Conservation (phyloP, 1,139 yeast species). For the Pichia sp. region DNA sequence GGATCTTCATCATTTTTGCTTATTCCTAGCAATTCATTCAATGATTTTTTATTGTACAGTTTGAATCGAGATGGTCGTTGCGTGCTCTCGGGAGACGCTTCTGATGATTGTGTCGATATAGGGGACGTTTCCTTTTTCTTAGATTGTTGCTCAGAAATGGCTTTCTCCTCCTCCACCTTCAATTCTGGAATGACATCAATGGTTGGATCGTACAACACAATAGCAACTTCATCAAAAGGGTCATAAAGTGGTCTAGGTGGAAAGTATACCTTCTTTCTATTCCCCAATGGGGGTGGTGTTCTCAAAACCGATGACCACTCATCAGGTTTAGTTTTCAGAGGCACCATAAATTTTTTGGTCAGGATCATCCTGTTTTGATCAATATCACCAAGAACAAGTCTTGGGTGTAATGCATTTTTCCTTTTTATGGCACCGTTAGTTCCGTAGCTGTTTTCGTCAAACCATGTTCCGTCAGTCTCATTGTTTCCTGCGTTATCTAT, state of each 20-base stretch:
- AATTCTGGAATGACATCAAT: slow-evolving; percentile 56
- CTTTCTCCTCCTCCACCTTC: slow-evolving; percentile 20
- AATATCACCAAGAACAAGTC: slow-evolving; percentile 20
- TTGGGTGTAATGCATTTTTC: slow-evolving; percentile 26
- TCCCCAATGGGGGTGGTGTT: slow-evolving; percentile 81
- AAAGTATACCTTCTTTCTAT: slow-evolving; percentile 56
- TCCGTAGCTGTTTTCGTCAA: slow-evolving; percentile 21
- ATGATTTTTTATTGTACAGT: slow-evolving; percentile 45
- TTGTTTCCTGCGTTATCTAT: slow-evolving; percentile 16
- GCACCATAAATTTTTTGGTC: slow-evolving; percentile 30
- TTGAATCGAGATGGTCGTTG: slow-evolving; percentile 21
- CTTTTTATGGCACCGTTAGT: slow-evolving; percentile 21
- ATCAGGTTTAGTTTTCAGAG: slow-evolving; percentile 26
- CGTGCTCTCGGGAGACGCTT: slow-evolving; percentile 4
- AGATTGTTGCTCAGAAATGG: slow-evolving; percentile 15
- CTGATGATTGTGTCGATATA: slow-evolving; percentile 1
- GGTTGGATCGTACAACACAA: slow-evolving; percentile 92
- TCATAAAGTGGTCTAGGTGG: slow-evolving; percentile 91
- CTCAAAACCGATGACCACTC: slow-evolving; percentile 31
- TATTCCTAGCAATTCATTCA: slow-evolving; percentile 80
- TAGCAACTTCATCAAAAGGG: slow-evolving; percentile 89
- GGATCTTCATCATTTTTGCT: slow-evolving; percentile 39
- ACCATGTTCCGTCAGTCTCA: slow-evolving; percentile 3
- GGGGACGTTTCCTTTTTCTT: slow-evolving; percentile 10
- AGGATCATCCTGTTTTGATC: slow-evolving; percentile 20